A percentile compares a stretch with the other conserved stretches of the same genome.
Conservation (phyloP, 345 rosid species). For the Pistacia integerrima region DNA sequence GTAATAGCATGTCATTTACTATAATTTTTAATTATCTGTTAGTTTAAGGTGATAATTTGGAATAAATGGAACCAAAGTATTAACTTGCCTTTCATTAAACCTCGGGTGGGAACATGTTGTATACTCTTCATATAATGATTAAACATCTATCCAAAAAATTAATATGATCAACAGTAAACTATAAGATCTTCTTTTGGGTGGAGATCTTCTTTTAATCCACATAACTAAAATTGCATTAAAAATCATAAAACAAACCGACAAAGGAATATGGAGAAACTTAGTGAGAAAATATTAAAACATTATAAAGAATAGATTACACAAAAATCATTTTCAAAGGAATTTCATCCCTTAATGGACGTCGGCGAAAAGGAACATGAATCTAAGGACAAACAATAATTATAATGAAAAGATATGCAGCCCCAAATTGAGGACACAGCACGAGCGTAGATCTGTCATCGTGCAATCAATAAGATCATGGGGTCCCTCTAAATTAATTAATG, state of each 20-base stretch:
- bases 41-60: no score
- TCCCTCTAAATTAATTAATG: neutral
- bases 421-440: neutral
- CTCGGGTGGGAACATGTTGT: no score
- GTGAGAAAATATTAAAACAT: no score
- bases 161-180: no score
- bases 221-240: neutral
- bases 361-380: neutral
- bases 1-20: no score
- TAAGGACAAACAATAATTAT: neutral
- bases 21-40: no score
- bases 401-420: neutral
- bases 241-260: neutral
- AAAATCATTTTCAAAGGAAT: neutral
- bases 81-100: no score
- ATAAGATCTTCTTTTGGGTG: neutral
- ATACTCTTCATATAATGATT: no score
- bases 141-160: no score
- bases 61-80: no score
- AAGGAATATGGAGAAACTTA: neutral
- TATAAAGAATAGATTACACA: neutral
- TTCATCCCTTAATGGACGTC: neutral
- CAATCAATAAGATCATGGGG: neutral
- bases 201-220: neutral
- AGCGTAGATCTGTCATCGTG: neutral